Percentiles rank a stretch among this genome's conserved stretches.
Conservation (phyloP, 768 basidiomycete genomes). For the Filobasidium floriforme region DNA sequence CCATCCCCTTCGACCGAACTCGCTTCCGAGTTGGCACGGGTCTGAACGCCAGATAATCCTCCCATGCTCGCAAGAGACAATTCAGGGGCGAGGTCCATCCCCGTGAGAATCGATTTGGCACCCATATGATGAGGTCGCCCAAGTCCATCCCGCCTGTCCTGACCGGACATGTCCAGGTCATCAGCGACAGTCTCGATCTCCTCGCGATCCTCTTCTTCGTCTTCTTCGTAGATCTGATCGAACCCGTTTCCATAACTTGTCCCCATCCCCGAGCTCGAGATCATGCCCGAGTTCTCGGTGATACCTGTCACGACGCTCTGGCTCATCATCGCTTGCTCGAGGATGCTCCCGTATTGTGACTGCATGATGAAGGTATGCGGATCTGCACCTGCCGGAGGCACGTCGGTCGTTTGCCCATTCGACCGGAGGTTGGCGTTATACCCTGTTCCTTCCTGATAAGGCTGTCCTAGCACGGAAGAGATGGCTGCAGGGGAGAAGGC, state of each 20-base stretch:
- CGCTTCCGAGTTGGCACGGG: constrained; percentile 7
- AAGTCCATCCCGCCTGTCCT: neutral
- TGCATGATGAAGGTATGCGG: constrained; percentile 13
- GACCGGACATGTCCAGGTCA: neutral
- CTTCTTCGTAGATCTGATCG: constrained; percentile 12
- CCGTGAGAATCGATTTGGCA: neutral
- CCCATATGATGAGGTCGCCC: neutral
- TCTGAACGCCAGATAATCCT: neutral
- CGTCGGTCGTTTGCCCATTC: constrained; percentile 2
- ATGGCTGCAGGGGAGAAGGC: constrained; percentile 18
- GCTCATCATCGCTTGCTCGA: constrained; percentile 20
- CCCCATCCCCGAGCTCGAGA: constrained; percentile 9
- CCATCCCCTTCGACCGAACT: constrained; percentile 15
- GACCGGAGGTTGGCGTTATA: neutral
- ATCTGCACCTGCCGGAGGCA: constrained; percentile 17
- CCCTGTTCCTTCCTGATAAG: neutral
- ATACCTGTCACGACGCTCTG: constrained; percentile 21
- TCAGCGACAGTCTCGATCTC: constrained; percentile 10
- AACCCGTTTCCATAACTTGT: constrained; percentile 8
- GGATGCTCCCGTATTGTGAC: constrained; percentile 21
- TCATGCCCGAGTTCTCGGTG: constrained; percentile 22
- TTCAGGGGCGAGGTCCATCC: neutral
- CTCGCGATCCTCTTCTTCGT: constrained; percentile 21
- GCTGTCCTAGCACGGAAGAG: neutral
- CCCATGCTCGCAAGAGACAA: neutral